These are phyloP conservation scores for Triglochin maritima DNA, from an alignment of 106 monocot species.

Conservation along the genomic window DNA sequence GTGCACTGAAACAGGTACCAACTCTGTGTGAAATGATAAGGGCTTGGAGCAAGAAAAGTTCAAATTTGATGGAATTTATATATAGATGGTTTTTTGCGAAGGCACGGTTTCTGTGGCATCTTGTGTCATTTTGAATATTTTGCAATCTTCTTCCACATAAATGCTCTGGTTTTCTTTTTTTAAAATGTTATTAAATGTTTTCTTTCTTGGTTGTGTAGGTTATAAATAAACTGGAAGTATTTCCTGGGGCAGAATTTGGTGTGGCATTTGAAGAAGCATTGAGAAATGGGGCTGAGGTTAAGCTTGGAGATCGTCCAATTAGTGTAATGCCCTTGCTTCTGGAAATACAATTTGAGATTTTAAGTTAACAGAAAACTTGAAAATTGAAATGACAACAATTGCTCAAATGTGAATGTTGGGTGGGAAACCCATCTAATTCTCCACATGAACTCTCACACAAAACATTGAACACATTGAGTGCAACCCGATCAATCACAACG, in stretches of 20 bases:
- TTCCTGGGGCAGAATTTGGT: constrained; percentile 93
- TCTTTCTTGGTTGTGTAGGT: constrained; percentile 26
- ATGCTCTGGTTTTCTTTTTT: no score
- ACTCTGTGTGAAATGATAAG: constrained; percentile 81
- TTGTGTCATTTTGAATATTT: no score
- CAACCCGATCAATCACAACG: no score
- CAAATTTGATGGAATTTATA: constrained; percentile 72
- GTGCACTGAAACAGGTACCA: constrained; percentile 46
- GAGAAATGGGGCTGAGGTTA: constrained; percentile 71
- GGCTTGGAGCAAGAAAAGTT: constrained; percentile 80
- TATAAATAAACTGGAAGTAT: constrained; percentile 63
- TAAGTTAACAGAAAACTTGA: no score
- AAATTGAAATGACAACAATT: no score
- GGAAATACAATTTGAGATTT: no score
- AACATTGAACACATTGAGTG: no score
- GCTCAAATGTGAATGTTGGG: no score
- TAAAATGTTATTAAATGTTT: no score
- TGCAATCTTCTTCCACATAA: no score
- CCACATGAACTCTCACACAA: no score
- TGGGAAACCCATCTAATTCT: no score
- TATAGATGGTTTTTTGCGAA: constrained; percentile 95
- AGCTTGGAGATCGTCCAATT: constrained; percentile 90
- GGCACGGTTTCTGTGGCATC: constrained; percentile 19
- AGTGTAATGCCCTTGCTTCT: constrained; percentile 23
- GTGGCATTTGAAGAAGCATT: constrained; percentile 90